These are phyloP conservation scores for Coniochaeta sp. DNA, from an alignment of 2,329 filamentous ascomycete genomes.

Conservation along the genomic window DNA sequence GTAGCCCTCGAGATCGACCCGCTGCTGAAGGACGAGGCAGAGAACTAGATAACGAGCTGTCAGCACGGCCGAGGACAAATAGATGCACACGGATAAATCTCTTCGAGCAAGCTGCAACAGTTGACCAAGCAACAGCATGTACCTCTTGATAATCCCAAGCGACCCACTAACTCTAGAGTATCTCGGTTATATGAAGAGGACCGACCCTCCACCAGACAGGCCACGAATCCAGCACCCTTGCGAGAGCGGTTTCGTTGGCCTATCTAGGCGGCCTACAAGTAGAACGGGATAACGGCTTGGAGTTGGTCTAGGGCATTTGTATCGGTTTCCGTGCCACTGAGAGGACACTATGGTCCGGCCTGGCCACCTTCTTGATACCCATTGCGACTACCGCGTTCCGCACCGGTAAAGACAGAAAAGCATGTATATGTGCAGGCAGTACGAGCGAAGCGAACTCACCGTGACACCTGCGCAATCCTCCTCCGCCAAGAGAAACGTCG, in stretches of 20 bases:
- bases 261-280: slow-evolving; percentile 14
- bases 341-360: slow-evolving; percentile 29
- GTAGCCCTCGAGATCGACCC: neutral
- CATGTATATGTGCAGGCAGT: slow-evolving; percentile 6
- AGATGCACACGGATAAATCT: neutral
- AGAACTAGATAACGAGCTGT: neutral
- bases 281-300: slow-evolving; percentile 16
- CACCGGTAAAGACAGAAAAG: neutral
- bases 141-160: slow-evolving; percentile 43
- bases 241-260: slow-evolving; percentile 23
- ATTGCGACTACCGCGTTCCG: neutral
- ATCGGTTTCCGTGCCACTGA: slow-evolving; percentile 58
- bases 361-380: slow-evolving; percentile 59
- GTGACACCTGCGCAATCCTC: slow-evolving; percentile 50
- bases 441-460: slow-evolving; percentile 23
- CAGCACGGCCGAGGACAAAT: neutral
- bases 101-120: neutral
- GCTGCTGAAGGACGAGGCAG: neutral
- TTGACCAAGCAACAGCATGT: slow-evolving; percentile 27
- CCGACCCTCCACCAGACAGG: slow-evolving; percentile 6
- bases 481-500: slow-evolving; percentile 64
- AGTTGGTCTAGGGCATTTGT: slow-evolving; percentile 59
- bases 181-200: slow-evolving; percentile 39
- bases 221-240: slow-evolving; percentile 10
- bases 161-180: slow-evolving; percentile 38